phyloP scores from a whole-genome alignment of 495 filamentous ascomycete genomes.

The Aspergillus conjunctus region DNA sequence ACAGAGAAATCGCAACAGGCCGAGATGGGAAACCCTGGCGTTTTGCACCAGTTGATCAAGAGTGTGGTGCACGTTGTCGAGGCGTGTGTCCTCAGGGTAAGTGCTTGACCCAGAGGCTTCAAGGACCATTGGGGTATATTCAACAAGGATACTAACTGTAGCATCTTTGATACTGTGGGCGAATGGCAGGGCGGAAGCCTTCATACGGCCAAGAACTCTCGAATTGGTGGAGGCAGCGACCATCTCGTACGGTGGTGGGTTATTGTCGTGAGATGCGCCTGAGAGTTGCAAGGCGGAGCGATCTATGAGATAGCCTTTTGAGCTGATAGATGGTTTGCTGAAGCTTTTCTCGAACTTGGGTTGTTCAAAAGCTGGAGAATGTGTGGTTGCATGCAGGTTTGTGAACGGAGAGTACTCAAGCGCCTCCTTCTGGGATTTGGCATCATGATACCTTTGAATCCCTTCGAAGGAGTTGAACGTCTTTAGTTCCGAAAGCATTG shows the following conservation, averaged over 20 bases:
- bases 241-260: slow-evolving; percentile 50
- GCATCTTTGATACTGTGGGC: slow-evolving; percentile 40
- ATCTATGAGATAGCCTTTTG: slow-evolving; percentile 43
- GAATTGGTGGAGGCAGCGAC: slow-evolving; percentile 49
- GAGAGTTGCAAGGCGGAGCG: slow-evolving; percentile 47
- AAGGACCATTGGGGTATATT: slow-evolving; percentile 50
- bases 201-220: slow-evolving; percentile 49
- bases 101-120: slow-evolving; percentile 35
- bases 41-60: slow-evolving; percentile 51
- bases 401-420: slow-evolving; percentile 27
- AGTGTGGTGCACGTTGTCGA: slow-evolving; percentile 46
- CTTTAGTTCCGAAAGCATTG: slow-evolving; percentile 29
- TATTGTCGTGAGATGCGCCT: slow-evolving; percentile 45
- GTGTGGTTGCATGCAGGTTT: slow-evolving; percentile 26
- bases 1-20: slow-evolving; percentile 74
- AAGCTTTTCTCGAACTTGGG: slow-evolving; percentile 21
- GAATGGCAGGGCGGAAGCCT: slow-evolving; percentile 43
- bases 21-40: slow-evolving; percentile 58
- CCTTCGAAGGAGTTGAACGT: slow-evolving; percentile 34
- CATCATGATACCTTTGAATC: slow-evolving; percentile 35
- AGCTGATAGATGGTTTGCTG: slow-evolving; percentile 21
- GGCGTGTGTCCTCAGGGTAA: slow-evolving; percentile 30
- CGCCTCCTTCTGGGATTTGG: slow-evolving; percentile 21
- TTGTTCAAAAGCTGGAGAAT: slow-evolving; percentile 19
- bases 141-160: slow-evolving; percentile 46